A percentile compares a stretch with the other conserved stretches of the same genome.
Conservation (phyloP, 2,329 filamentous ascomycete species). For the Pseudomassariella vexata region DNA sequence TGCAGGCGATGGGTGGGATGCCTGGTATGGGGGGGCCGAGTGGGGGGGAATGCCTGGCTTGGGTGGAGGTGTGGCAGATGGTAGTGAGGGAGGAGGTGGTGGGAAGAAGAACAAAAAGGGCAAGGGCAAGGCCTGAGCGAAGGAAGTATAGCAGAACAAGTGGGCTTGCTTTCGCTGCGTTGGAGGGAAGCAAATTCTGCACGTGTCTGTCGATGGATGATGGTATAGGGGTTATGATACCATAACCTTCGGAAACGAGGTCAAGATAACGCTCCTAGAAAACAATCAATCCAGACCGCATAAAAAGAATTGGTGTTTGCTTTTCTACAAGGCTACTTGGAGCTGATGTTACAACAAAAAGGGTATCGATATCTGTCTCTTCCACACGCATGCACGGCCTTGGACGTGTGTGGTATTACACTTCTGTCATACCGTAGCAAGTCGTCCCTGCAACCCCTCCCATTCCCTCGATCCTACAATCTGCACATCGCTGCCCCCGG, state of each 20-base stretch:
- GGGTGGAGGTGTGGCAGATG: conserved; percentile 14
- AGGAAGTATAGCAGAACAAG: conserved; percentile 4
- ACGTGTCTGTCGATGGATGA: too few relatives aligned
- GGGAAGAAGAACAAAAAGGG: conserved; percentile 44
- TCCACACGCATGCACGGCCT: background rate
- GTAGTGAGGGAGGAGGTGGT: conserved; percentile 17
- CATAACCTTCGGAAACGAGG: conserved; percentile 12
- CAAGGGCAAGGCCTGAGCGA: conserved; percentile 35
- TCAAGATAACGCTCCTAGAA: too few relatives aligned
- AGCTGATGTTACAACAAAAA: conserved; percentile 6
- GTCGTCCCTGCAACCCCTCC: conserved; percentile 46
- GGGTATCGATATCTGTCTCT: conserved; percentile 10
- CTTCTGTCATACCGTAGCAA: conserved; percentile 19
- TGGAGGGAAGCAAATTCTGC: conserved; percentile 1
- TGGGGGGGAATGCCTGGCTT: conserved; percentile 12
- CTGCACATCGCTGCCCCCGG: conserved; percentile 35
- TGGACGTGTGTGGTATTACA: too few relatives aligned
- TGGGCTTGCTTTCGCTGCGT: background rate
- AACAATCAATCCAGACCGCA: too few relatives aligned
- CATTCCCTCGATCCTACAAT: conserved; percentile 50
- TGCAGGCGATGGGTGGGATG: conserved; percentile 18
- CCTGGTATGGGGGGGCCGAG: conserved; percentile 23
- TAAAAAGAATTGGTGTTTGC: too few relatives aligned
- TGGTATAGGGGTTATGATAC: conserved; percentile 9
- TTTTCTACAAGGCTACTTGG: too few relatives aligned